A percentile compares a stretch with the other conserved stretches of the same genome.
phyloP scores from a whole-genome alignment of 805 yeast genomes.

The Yarrowia sp. region DNA sequence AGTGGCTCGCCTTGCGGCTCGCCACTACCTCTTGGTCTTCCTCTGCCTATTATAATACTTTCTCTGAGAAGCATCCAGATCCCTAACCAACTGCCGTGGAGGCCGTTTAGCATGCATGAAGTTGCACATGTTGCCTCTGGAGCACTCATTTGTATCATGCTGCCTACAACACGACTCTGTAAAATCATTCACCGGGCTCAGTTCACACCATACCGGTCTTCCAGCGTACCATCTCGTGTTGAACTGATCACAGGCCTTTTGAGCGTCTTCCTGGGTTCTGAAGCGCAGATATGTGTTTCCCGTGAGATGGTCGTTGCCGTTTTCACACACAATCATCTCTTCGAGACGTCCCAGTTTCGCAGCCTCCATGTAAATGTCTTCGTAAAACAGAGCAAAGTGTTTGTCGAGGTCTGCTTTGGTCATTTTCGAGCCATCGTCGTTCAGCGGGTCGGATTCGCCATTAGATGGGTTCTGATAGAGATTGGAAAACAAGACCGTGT shows the following conservation, averaged over 20 bases:
- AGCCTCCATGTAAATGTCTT: conserved; percentile 68
- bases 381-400: conserved; percentile 60
- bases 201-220: conserved; percentile 74
- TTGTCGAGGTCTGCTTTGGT: conserved; percentile 44
- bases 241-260: conserved; percentile 55
- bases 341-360: conserved; percentile 52
- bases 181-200: conserved; percentile 70
- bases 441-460: conserved; percentile 27
- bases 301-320: conserved; percentile 67
- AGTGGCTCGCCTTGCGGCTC: too few relatives aligned
- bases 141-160: conserved; percentile 61
- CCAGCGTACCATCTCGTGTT: conserved; percentile 81
- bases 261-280: conserved; percentile 55
- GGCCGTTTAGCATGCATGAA: conserved; percentile 78
- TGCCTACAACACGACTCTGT: conserved; percentile 74
- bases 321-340: conserved; percentile 74
- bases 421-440: conserved; percentile 31
- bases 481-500: conserved; percentile 63
- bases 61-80: conserved; percentile 46
- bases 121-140: conserved; percentile 81
- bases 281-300: conserved; percentile 83
- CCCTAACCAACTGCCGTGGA: conserved; percentile 43
- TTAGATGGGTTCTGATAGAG: conserved; percentile 59
- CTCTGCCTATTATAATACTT: conserved; percentile 28
- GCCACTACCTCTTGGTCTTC: not conserved